Evolutionary conservation across 495 filamentous ascomycete species (phyloP).

Genomic region (Podospora conica): DNA sequence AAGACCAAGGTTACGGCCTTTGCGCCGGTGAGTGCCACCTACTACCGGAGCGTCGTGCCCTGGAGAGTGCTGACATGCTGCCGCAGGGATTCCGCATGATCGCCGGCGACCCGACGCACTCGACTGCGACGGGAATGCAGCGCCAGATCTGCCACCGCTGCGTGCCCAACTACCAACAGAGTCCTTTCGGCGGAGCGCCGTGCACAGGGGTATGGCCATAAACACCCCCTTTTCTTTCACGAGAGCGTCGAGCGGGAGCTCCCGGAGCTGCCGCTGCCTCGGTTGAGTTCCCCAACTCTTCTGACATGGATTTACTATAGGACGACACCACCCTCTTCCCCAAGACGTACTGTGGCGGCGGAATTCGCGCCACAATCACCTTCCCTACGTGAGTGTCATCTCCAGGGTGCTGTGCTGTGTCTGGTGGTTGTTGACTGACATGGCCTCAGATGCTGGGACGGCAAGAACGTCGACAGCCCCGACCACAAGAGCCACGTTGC

Average conservation of each 20-base stretch:
- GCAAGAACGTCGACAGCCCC: conserved; percentile 46
- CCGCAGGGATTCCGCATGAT: conserved; percentile 39
- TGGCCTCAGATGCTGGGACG: conserved; percentile 42
- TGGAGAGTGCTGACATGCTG: neutral
- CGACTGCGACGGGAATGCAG: conserved; percentile 27
- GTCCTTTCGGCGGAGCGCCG: conserved; percentile 46
- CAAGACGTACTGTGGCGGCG: conserved; percentile 36
- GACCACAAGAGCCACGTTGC: conserved; percentile 47
- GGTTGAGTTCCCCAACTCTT: too few species aligned
- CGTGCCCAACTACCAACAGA: conserved; percentile 39
- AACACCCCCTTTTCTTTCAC: too few species aligned
- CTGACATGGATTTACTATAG: too few species aligned
- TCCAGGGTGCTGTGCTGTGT: too few species aligned
- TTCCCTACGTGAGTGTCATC: conserved; percentile 37
- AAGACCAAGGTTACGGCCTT: conserved; percentile 43
- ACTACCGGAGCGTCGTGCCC: neutral
- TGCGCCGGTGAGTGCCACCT: conserved; percentile 29
- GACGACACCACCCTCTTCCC: conserved; percentile 42
- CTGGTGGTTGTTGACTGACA: neutral
- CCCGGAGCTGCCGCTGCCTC: too few species aligned
- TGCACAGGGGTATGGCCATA: too few species aligned
- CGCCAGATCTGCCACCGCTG: conserved; percentile 46
- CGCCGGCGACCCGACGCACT: conserved; percentile 33
- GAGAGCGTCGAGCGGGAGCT: too few species aligned
- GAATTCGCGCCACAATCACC: conserved; percentile 44